Base-by-base conservation (phyloP, 257 asterid species). In the Fraxinus quadrangulata region DNA sequence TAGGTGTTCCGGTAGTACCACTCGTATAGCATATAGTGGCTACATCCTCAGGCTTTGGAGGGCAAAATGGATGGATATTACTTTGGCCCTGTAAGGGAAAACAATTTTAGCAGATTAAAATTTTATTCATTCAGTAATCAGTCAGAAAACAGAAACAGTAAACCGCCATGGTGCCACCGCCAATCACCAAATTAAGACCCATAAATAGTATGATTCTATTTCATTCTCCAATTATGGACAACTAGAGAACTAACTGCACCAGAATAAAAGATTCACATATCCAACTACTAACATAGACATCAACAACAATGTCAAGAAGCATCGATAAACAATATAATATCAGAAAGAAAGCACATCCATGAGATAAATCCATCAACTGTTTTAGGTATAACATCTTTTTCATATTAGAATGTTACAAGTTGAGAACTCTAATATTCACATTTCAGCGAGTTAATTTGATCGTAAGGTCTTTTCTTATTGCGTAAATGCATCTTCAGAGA, bases 41-140 rank as follows among this genome's bases (percentile, higher is more conserved):
- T 67, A 85, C 78, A 63, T 94, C 96, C 77, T 87, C 92, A 66
- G 97, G 89, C 85, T 81, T 92, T 73, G 99, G 99, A 76, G 97
- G 92, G 83, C 82, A 83, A 86, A 92, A 91, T 51, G 97, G 96
- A 67, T 84, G 92, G 84, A 83, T 77, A 81, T 83, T 91, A 80
- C 85, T 83, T 75, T 66, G 84, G 56, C 99, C 99, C 99, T 94
- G 75, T 75, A 77, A 17, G 33, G 34, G 72, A 30, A 40, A 68
- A 77, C 56, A 77, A 67, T 54, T 78, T 28, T 26, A 66, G 63
- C 34, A 76, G 21, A 72, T 19, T 24, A 39, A 65, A 33, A 63
- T 67, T 30, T 30, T 30, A 30, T 30, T 30, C 33, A 30, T 49
- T 37, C 67, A 66, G 45, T 70, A 75, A 61, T 39, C 31, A 69